Evolutionary conservation across 495 filamentous ascomycete species (phyloP).

Genomic region (Penicilliopsis zonata): DNA sequence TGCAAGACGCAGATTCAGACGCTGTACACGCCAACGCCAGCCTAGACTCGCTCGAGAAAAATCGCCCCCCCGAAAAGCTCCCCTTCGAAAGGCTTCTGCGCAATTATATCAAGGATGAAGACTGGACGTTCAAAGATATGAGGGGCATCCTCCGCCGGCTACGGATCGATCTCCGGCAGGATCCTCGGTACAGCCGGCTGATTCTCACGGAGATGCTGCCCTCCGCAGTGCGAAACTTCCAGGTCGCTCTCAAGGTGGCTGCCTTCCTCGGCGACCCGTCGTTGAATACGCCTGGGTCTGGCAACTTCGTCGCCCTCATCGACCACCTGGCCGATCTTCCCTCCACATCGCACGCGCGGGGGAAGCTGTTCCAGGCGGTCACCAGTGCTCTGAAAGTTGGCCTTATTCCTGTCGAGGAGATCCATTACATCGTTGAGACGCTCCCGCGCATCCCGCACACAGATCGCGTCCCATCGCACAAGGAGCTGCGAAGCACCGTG

Average conservation of each 20-base stretch:
- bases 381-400: constrained; percentile 27
- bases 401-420: constrained; percentile 20
- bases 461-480: not conserved
- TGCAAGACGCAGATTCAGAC: too few species aligned
- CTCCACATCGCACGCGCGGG: constrained; percentile 5
- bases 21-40: too few species aligned
- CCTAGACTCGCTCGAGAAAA: too few species aligned
- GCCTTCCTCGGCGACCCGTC: constrained; percentile 30
- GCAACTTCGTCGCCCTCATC: constrained; percentile 24
- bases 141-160: constrained; percentile 15
- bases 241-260: constrained; percentile 13
- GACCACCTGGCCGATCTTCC: constrained; percentile 11
- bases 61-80: too few species aligned
- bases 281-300: constrained; percentile 25
- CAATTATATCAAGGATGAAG: too few species aligned
- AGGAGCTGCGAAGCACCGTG: constrained; percentile 3
- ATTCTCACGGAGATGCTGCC: constrained; percentile 26
- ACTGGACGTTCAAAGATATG: constrained; percentile 16
- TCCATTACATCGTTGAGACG: constrained; percentile 17
- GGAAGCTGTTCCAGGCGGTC: constrained; percentile 15
- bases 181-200: constrained; percentile 27
- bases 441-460: constrained; percentile 8
- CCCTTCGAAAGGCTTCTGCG: too few species aligned
- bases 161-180: constrained; percentile 22
- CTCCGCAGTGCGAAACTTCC: constrained; percentile 3